Evolutionary conservation across 176 grass and related monocot species (phyloP), one percentile per base, ranked within the genome.

Genomic region (Tillandsia leiboldiana): DNA sequence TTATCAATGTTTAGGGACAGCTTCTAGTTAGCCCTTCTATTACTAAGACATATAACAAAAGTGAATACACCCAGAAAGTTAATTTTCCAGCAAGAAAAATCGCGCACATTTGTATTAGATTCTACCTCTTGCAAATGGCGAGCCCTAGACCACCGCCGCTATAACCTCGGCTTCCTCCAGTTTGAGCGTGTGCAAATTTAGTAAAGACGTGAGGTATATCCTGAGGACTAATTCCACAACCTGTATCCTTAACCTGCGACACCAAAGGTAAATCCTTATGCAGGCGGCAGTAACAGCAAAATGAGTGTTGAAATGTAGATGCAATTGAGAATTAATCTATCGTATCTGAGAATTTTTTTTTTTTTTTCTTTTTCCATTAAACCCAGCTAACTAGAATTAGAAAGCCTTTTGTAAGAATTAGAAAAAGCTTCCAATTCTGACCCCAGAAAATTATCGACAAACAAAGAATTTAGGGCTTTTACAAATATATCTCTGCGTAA

Each of bases 141-240:
- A 76, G 68, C 76, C 51, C 72, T 22, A 75, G 51, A 52, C 93
- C 86, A 65, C 93, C 90, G 14, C 88, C 93, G 29, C 17, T 85
- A 61, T 87, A 83, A n/a, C 81, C 73, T 74, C 15, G 71, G 74
- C 77, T 87, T 75, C 75, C 86, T 79, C 77, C 83, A 50, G 51
- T 84, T 33, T 87, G 86, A 49, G 86, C 70, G 61, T 89, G 81
- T 53, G 89, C 83, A 79, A 96, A 96, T 68, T 92, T 96, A 11
- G 89, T 92, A 75, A 96, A 96, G 71, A 90, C 86, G 71, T 92
- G 86, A 28, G 83, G 79, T 73, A 96, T 67, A 80, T 96, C 89
- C 68, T 89, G 93, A 48, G 86, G 70, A 74, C 86, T 89, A 80
- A 96, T 96, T 64, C 93, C 93, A 81, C 86, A 92, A 8, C 93